These are phyloP conservation scores for Thielaviopsis ethacetica DNA, from an alignment of 2,329 filamentous ascomycete genomes.

Conservation along the genomic window DNA sequence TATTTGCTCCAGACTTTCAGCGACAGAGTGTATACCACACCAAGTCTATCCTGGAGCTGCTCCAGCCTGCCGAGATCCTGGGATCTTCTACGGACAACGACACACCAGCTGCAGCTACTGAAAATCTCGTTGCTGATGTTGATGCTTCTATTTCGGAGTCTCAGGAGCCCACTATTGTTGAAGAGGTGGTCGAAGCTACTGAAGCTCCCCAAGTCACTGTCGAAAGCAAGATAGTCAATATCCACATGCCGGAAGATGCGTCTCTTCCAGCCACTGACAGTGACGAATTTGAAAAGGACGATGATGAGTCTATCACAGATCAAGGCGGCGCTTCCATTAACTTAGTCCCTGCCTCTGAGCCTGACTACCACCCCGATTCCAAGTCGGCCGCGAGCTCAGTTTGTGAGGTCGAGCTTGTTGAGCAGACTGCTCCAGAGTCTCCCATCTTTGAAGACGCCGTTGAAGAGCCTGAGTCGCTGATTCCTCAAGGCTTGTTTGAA, in stretches of 20 bases:
- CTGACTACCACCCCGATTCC: not conserved
- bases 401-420: conserved; percentile 7
- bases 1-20: not conserved
- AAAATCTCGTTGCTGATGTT: not conserved
- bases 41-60: conserved; percentile 1
- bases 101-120: too few relatives aligned
- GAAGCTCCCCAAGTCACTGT: not conserved
- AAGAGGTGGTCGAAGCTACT: not conserved
- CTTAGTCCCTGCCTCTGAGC: not conserved
- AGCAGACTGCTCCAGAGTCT: not conserved
- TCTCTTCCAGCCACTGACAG: not conserved
- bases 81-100: not conserved
- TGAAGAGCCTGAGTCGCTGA: not conserved
- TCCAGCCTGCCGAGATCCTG: not conserved
- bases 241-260: not conserved
- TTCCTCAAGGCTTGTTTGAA: not conserved
- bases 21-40: not conserved
- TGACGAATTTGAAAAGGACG: not conserved
- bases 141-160: not conserved
- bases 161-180: not conserved
- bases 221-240: not conserved
- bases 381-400: not conserved
- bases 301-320: not conserved
- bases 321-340: not conserved
- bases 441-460: conserved; percentile 1